A percentile compares a stretch with the other conserved stretches of the same genome.
Conservation (phyloP, 257 asterid species). For the Plantago major region DNA sequence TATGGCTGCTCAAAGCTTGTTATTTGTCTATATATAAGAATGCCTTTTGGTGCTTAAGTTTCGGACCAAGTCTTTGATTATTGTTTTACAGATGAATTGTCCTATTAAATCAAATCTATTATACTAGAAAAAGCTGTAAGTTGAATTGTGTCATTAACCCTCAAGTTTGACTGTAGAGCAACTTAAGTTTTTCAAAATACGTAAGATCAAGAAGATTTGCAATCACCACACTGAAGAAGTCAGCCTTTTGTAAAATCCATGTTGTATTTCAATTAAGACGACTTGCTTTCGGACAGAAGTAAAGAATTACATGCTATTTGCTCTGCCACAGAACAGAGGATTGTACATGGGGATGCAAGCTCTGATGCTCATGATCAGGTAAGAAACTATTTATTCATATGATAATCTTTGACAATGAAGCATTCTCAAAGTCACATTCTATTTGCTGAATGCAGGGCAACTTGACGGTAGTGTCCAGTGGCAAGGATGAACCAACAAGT, state of each 20-base stretch:
- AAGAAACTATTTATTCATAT: constrained; percentile 24
- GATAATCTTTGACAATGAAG: constrained; percentile 10
- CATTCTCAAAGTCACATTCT: constrained; percentile 9
- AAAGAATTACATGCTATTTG: neutral
- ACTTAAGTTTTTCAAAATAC: no score
- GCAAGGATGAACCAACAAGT: constrained; percentile 27
- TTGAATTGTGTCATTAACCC: no score
- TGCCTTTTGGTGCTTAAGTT: no score
- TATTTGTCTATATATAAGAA: no score
- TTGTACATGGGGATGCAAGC: constrained; percentile 23
- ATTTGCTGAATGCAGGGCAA: constrained; percentile 40
- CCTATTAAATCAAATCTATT: no score
- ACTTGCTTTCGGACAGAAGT: constrained; percentile 7
- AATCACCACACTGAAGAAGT: neutral
- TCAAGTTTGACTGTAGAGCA: no score
- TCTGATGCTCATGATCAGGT: constrained; percentile 40
- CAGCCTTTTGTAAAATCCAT: constrained; percentile 11
- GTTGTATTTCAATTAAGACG: constrained; percentile 7
- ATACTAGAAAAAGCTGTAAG: no score
- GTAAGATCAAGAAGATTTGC: no score
- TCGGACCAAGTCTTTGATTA: no score
- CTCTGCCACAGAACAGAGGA: constrained; percentile 52
- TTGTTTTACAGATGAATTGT: no score
- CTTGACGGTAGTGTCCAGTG: constrained; percentile 28
- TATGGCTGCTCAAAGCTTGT: no score